Evolutionary conservation across 2,329 filamentous ascomycete species (phyloP).

Genomic region (Penicillium sp.): DNA sequence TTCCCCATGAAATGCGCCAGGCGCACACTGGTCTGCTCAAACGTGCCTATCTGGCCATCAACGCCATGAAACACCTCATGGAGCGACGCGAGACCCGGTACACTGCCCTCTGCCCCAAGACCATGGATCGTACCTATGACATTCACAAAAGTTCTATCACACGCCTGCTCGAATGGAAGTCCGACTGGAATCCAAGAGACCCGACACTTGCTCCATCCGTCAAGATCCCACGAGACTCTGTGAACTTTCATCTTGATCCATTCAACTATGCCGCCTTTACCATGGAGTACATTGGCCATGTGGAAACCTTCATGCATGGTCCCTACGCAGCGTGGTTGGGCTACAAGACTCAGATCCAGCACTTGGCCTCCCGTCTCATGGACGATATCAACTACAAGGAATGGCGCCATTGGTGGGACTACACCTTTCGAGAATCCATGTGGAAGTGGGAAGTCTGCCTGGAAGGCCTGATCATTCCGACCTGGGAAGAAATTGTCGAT

Average conservation of each 20-base stretch:
- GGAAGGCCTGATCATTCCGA: conserved; percentile 20
- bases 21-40: neutral
- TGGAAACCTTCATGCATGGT: conserved; percentile 7
- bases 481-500: conserved; percentile 23
- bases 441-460: conserved; percentile 24
- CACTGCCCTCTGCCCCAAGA: conserved; percentile 24
- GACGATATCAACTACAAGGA: conserved; percentile 11
- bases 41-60: neutral
- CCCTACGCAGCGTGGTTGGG: conserved; percentile 1
- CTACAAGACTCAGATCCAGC: conserved; percentile 7
- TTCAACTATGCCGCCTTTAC: conserved; percentile 17
- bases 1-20: neutral
- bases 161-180: conserved; percentile 24
- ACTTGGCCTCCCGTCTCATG: conserved; percentile 11
- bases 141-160: conserved; percentile 22
- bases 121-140: neutral
- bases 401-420: conserved; percentile 25
- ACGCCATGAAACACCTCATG: conserved; percentile 13
- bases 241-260: conserved; percentile 23
- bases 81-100: conserved; percentile 16
- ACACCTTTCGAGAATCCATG: conserved; percentile 22
- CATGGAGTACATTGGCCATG: neutral
- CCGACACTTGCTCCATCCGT: conserved; percentile 16
- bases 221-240: conserved; percentile 24
- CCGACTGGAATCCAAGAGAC: conserved; percentile 8